phyloP scores from a whole-genome alignment of 176 grass and related monocot species.

The Ananas comosus region DNA sequence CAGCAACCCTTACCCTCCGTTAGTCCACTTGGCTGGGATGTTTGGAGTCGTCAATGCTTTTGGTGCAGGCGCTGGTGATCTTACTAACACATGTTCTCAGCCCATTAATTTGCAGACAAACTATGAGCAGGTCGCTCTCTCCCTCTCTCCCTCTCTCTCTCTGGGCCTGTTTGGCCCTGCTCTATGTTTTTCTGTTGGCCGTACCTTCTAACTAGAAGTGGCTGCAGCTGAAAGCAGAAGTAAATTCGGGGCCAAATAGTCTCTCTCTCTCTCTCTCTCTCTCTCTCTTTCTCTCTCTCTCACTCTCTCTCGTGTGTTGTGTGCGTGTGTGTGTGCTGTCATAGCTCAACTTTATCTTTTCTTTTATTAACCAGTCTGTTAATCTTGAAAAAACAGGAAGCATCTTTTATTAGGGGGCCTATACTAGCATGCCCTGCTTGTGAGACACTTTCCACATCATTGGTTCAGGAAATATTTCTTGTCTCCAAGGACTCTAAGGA shows the following conservation, averaged over 20 bases:
- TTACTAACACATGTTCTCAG: slow-evolving; percentile 35
- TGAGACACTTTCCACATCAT: slow-evolving; percentile 58
- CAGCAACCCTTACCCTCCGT: slow-evolving; percentile 46
- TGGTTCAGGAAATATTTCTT: slow-evolving; percentile 85
- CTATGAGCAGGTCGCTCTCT: slow-evolving; percentile 40
- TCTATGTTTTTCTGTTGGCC: too few species aligned
- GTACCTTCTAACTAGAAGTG: too few species aligned
- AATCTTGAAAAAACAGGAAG: slow-evolving; percentile 43
- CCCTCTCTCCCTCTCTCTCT: background rate
- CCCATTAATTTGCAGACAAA: slow-evolving; percentile 36
- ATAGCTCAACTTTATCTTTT: background rate
- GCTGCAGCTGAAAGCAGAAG: too few species aligned
- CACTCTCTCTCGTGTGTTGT: background rate
- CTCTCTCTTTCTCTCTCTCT: too few species aligned
- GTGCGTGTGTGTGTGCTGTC: background rate
- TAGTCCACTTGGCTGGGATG: slow-evolving; percentile 77
- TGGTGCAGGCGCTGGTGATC: slow-evolving; percentile 63
- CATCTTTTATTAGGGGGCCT: slow-evolving; percentile 50
- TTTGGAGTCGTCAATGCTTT: slow-evolving; percentile 79
- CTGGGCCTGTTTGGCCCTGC: too few species aligned
- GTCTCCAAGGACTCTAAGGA: slow-evolving; percentile 72
- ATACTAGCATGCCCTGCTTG: slow-evolving; percentile 55
- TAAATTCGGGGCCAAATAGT: too few species aligned
- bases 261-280: too few species aligned
- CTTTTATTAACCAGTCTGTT: slow-evolving; percentile 22